Evolutionary conservation across 768 basidiomycete genomes (phyloP), one percentile per base, ranked within the genome.

Genomic region (Albatrellus ellisii): DNA sequence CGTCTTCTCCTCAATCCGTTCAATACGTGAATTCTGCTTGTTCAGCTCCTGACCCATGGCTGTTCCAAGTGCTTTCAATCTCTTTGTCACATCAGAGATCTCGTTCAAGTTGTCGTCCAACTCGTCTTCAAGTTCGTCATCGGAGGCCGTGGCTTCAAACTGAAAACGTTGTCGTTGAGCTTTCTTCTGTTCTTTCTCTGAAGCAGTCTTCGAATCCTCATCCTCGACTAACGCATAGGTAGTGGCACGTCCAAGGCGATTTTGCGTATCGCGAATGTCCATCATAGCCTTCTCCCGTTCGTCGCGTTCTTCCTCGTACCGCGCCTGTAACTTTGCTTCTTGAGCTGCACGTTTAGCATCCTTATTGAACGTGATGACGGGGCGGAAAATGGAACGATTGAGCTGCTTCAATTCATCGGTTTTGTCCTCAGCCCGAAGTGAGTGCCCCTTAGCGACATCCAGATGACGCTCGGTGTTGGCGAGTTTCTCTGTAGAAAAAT

Each of bases 381-480:
- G 92, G 37, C 80, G 75, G 68, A 99, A 97, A 58, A 99, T 98
- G 28, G 88, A 91, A 26, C 79, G 75, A 60, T 97, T 97, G 43
- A 99, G 76, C 57, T 91, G 73, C 62, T 90, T 92, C 42, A 99
- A 76, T 60, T 98, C 92, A 47, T 79, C 80, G 4, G 91, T 89
- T 59, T 77, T 87, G 64, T 99, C 94, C 44, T 81, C 81, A n/a
- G 94, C 92, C 3, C 86, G 79, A 33, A 67, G 64, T 25, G 86
- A 81, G 60, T 92, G 80, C 11, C 82, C 82, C 61, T 87, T 97
- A 39, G 92, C 72, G 40, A 90, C 76, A 58, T 97, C 94, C 42
- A 98, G 73, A 62, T 97, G 87, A 44, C 88, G 81, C 59, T 97
- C 91, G 22, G 94, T 95, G 57, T 88, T 88, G 21, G 88, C 92